Evolutionary conservation across 108 stramenopile genomes (phyloP).

Genomic region (Cylindrotheca fusiformis): DNA sequence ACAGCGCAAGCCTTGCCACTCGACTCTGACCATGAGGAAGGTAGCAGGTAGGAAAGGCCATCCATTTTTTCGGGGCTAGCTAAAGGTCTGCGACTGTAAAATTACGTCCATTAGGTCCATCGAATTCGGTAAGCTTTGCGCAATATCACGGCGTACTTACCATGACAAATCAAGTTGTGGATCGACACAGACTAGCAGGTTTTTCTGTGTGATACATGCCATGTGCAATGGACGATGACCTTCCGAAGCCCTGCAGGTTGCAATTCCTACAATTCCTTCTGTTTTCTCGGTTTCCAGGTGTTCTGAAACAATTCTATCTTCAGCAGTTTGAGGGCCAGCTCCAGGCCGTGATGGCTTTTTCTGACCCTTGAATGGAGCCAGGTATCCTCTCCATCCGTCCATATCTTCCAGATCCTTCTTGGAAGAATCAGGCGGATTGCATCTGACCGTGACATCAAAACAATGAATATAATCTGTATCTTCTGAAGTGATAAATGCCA

Average conservation of each 20-base stretch:
- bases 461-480: conserved; percentile 69
- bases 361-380: conserved; percentile 50
- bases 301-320: conserved; percentile 28
- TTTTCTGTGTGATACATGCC: conserved; percentile 36
- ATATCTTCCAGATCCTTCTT: conserved; percentile 51
- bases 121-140: conserved; percentile 1
- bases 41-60: conserved; percentile 27
- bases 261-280: conserved; percentile 35
- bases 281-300: conserved; percentile 7
- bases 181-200: conserved; percentile 42
- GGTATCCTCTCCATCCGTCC: conserved; percentile 88
- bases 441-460: conserved; percentile 76
- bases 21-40: conserved; percentile 38
- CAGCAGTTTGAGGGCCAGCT: conserved; percentile 3
- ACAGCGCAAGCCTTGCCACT: conserved; percentile 55
- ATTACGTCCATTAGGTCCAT: neutral
- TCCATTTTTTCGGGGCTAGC: conserved; percentile 27
- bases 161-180: conserved; percentile 57
- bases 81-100: conserved; percentile 19
- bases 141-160: conserved; percentile 22
- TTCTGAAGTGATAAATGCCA: conserved; percentile 69
- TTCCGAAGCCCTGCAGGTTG: conserved; percentile 22
- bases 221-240: conserved; percentile 38
- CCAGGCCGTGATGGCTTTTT: conserved; percentile 3
- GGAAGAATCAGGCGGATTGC: conserved; percentile 49